A percentile compares a stretch with the other conserved stretches of the same genome.
Evolutionary conservation across 2,329 filamentous ascomycete genomes (phyloP).

Genomic region (Orbilia brochopaga): DNA sequence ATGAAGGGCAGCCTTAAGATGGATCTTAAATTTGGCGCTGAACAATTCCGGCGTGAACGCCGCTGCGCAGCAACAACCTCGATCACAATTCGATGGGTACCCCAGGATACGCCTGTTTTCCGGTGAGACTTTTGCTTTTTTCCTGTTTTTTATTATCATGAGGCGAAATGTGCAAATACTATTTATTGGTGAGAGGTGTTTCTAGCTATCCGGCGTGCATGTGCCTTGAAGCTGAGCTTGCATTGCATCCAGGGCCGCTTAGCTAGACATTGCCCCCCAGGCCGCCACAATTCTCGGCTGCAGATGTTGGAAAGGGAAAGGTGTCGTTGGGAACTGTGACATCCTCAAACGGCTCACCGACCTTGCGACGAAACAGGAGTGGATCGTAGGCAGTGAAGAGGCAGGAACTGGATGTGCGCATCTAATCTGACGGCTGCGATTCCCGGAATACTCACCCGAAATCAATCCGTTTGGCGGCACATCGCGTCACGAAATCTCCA

Average conservation of each 20-base stretch:
- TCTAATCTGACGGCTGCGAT: background rate
- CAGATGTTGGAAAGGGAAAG: constrained; percentile 44
- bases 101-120: constrained; percentile 20
- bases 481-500: constrained; percentile 18
- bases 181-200: too few relatives aligned
- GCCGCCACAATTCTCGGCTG: constrained; percentile 40
- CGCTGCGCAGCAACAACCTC: constrained; percentile 3
- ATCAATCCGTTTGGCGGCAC: background rate
- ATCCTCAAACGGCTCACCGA: constrained; percentile 26
- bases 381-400: constrained; percentile 29
- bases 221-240: constrained; percentile 3
- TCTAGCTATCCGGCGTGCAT: background rate
- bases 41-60: constrained; percentile 19
- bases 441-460: constrained; percentile 34
- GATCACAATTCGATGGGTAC: constrained; percentile 16
- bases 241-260: constrained; percentile 26
- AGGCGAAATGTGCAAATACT: background rate
- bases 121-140: constrained; percentile 31
- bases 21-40: constrained; percentile 36
- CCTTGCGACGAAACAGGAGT: constrained; percentile 49
- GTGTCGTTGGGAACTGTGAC: constrained; percentile 30
- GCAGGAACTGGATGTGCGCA: constrained; percentile 16
- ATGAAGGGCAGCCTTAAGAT: constrained; percentile 17
- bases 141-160: constrained; percentile 7
- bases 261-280: constrained; percentile 25